Conservation (phyloP, 1,139 yeast species). For the Meyerozyma athensensis region DNA sequence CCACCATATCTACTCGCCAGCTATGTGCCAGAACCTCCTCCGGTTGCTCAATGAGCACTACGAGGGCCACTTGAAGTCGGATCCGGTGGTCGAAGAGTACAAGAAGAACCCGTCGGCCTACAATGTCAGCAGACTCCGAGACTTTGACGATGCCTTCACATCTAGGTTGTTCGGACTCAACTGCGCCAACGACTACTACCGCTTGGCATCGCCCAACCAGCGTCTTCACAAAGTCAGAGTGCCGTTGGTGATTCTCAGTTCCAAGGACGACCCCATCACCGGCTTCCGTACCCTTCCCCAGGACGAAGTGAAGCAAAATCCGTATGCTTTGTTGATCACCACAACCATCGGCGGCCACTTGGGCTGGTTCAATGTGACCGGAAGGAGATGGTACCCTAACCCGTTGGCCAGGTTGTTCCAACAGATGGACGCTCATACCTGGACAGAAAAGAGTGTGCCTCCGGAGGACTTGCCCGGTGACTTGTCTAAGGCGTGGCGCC, state of each 20-base stretch:
- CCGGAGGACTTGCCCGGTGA: slow-evolving; percentile 25
- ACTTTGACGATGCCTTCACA: slow-evolving; percentile 72
- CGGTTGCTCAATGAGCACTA: slow-evolving; percentile 41
- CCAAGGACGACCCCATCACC: slow-evolving; percentile 56
- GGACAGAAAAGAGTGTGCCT: slow-evolving; percentile 15
- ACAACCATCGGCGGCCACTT: slow-evolving; percentile 86
- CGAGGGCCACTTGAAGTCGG: slow-evolving; percentile 24
- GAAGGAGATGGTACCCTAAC: slow-evolving; percentile 50
- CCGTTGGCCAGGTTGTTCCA: slow-evolving; percentile 34
- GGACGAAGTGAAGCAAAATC: slow-evolving; percentile 58
- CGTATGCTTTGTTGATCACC: slow-evolving; percentile 59
- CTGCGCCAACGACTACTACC: slow-evolving; percentile 68
- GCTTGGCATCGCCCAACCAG: slow-evolving; percentile 60
- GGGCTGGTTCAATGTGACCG: slow-evolving; percentile 50
- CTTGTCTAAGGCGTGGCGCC: slow-evolving; percentile 23
- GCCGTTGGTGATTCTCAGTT: slow-evolving; percentile 46
- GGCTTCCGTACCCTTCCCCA: slow-evolving; percentile 55
- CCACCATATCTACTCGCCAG: slow-evolving; percentile 46
- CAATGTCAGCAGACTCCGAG: slow-evolving; percentile 29
- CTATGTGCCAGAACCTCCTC: slow-evolving; percentile 47
- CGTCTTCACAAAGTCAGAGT: slow-evolving; percentile 47
- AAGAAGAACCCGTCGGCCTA: slow-evolving; percentile 30
- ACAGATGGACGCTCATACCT: slow-evolving; percentile 23
- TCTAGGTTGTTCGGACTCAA: slow-evolving; percentile 71
- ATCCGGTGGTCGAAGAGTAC: slow-evolving; percentile 26